These are phyloP conservation scores for Starmerella ratchasimensis DNA, from an alignment of 805 yeast species.

Conservation along the genomic window DNA sequence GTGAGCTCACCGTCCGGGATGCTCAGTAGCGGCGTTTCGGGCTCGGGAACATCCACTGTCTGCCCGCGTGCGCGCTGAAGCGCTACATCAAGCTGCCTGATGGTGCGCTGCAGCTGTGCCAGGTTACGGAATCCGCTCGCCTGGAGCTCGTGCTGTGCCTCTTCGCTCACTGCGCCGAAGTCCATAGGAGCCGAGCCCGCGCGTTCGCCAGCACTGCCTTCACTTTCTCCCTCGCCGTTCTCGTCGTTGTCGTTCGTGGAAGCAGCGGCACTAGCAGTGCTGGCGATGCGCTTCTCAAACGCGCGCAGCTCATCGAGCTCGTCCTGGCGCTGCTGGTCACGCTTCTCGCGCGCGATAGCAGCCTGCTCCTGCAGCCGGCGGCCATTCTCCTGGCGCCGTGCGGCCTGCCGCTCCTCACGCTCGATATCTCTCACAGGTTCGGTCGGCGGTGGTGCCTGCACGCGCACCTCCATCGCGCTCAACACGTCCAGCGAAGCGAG, in stretches of 20 bases:
- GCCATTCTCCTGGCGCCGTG: constrained; percentile 73
- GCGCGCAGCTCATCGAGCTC: constrained; percentile 49
- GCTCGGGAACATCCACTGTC: constrained; percentile 34
- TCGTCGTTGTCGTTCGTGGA: too few relatives aligned
- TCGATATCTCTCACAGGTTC: constrained; percentile 41
- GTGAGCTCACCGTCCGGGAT: constrained; percentile 71
- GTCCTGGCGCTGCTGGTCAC: constrained; percentile 71
- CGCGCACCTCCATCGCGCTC: constrained; percentile 54
- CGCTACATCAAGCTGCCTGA: constrained; percentile 24
- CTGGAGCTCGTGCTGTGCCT: constrained; percentile 55
- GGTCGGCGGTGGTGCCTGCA: constrained; percentile 71
- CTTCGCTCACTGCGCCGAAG: too few relatives aligned
- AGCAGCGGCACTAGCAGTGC: too few relatives aligned
- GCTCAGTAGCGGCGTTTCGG: constrained; percentile 52
- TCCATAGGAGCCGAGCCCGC: too few relatives aligned
- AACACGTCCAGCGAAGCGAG: constrained; percentile 49
- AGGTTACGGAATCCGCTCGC: constrained; percentile 38
- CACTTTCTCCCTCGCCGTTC: constrained; percentile 51
- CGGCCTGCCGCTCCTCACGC: constrained; percentile 71
- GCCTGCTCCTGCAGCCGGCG: constrained; percentile 87
- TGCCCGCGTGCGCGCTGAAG: constrained; percentile 33
- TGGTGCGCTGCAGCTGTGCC: constrained; percentile 47
- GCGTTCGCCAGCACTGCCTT: constrained; percentile 57
- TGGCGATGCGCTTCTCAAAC: too few relatives aligned
- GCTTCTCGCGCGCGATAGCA: constrained; percentile 66